Conservation (phyloP, 1,284 basidiomycete genomes). For the Papiliotrema fonsecae region DNA sequence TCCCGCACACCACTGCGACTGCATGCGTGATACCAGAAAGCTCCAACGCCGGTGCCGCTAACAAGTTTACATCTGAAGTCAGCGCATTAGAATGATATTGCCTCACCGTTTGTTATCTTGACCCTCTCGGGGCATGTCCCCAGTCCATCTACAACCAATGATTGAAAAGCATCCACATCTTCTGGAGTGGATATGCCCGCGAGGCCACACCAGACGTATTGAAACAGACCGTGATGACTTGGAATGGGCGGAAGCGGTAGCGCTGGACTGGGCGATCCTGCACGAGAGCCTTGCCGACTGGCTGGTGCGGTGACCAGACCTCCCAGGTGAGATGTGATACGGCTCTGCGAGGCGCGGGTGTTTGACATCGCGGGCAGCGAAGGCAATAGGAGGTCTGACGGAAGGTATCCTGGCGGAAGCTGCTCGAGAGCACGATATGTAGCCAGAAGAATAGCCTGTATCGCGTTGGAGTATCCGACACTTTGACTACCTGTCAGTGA, state of each 20-base stretch:
- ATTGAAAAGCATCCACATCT: conserved; percentile 26
- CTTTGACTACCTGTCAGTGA: conserved; percentile 22
- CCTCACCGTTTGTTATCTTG: conserved; percentile 38
- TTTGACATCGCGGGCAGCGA: too few species aligned
- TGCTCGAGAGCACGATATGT: conserved; percentile 38
- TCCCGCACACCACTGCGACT: conserved; percentile 37
- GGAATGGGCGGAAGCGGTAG: conserved; percentile 15
- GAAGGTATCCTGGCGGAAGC: conserved; percentile 27
- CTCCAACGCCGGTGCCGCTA: conserved; percentile 38
- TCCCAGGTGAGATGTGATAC: neutral
- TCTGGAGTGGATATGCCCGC: conserved; percentile 28
- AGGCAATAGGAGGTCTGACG: conserved; percentile 17
- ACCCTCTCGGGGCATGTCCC: conserved; percentile 13
- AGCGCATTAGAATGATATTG: too few species aligned
- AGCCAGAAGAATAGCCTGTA: conserved; percentile 35
- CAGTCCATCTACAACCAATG: conserved; percentile 17
- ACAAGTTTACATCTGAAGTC: conserved; percentile 37
- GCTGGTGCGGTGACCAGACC: neutral
- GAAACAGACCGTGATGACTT: conserved; percentile 30
- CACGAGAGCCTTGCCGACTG: conserved; percentile 3
- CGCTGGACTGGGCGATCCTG: conserved; percentile 4
- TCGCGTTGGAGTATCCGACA: conserved; percentile 29
- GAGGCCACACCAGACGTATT: conserved; percentile 39
- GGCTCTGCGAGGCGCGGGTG: too few species aligned
- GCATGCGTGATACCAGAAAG: conserved; percentile 27